Evolutionary conservation across 169 alveolate genomes (phyloP), one percentile per base, ranked within the genome.

Genomic region (Plasmodium sp.): DNA sequence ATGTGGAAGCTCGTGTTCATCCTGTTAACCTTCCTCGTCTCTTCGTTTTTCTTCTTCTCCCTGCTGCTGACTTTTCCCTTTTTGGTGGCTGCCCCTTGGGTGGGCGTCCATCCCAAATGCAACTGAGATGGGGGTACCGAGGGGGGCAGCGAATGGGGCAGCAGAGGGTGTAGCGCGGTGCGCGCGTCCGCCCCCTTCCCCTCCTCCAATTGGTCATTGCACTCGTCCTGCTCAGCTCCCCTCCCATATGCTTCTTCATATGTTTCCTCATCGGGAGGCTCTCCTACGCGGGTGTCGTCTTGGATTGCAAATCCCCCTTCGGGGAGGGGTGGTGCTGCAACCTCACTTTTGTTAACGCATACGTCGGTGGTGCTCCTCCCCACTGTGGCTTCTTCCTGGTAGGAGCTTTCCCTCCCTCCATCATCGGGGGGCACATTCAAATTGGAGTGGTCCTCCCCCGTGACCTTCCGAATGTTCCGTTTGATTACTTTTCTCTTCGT

Each of bases 1-100:
- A 92, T 92, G 22, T 81, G 84, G 75, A 92, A 92, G 31, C 95
- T 92, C 27, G 95, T 92, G 67, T 92, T 92, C 84, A 81, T 51
- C 56, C 41, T 92, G 51, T 92, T 92, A 45, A 92, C 95, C 41
- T 81, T 81, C 9, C 41, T 45, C 3, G 39, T 51, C 75, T 71
- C 95, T 81, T 92, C 95, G 3, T 92, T 54, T 51, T 82, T 81
- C 58, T 82, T 81, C 77, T 67, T 81, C 75, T 92, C 95, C 33
- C n/a, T 72, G 48, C 18, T 67, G 58, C 80, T 81, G 5, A 67
- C 1, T 75, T 81, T 92, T 72, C 45, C 84, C 22, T 83, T 81
- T 56, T 92, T 72, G 45, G 74, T 77, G 31, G 22, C 16, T 33
- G 34, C 81, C 18, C 34, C 82, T 39, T 51, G 18, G 12, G 27